Conservation (phyloP, 345 rosid species). For the Brassica napus region DNA sequence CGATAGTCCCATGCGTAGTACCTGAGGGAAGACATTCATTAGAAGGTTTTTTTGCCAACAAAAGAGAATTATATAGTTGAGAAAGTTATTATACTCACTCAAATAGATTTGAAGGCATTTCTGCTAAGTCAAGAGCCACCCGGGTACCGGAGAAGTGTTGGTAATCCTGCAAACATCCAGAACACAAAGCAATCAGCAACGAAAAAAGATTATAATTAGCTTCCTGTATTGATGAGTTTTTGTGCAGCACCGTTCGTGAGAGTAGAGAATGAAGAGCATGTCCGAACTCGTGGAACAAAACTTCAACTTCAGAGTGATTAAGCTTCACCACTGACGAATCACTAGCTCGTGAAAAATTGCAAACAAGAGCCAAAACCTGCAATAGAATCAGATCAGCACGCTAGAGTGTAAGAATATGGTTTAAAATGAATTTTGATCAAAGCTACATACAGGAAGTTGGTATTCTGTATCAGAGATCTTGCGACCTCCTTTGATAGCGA, state of each 20-base stretch:
- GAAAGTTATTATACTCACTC: constrained; percentile 67
- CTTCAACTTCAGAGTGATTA: constrained; percentile 87
- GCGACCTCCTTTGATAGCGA: constrained; percentile 88
- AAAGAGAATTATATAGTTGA: background rate
- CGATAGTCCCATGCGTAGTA: constrained; percentile 88
- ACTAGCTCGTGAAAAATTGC: constrained; percentile 65
- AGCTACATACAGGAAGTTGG: constrained; percentile 83
- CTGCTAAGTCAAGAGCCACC: constrained; percentile 91
- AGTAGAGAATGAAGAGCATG: constrained; percentile 93
- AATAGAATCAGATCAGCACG: constrained; percentile 29
- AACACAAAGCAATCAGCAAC: constrained; percentile 17
- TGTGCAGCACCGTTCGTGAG: constrained; percentile 77
- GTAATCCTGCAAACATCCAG: constrained; percentile 61
- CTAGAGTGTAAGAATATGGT: background rate
- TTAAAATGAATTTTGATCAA: background rate
- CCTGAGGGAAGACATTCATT: constrained; percentile 46
- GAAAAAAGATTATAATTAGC: constrained; percentile 15
- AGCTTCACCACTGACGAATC: constrained; percentile 67
- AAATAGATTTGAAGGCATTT: constrained; percentile 88
- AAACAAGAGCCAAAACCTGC: constrained; percentile 92
- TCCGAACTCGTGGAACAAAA: constrained; percentile 95
- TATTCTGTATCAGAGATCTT: constrained; percentile 78
- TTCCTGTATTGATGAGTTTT: constrained; percentile 5
- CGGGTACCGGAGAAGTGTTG: constrained; percentile 97
- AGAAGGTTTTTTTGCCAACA: background rate